Evolutionary conservation across 768 basidiomycete genomes (phyloP).

Genomic region (Lenzites betulinus): DNA sequence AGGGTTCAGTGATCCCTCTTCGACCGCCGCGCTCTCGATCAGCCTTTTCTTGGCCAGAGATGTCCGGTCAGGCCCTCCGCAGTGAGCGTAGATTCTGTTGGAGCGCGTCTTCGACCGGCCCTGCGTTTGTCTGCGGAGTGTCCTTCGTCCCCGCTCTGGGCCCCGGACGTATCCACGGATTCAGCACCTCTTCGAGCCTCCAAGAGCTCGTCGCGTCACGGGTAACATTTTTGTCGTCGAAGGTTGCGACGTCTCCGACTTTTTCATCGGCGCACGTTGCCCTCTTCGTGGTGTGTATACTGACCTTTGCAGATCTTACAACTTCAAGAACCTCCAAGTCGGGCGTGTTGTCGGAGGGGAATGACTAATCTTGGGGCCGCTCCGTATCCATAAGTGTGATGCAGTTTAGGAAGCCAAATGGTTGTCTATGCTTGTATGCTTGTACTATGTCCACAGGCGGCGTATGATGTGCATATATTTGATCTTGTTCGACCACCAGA

Average conservation of each 20-base stretch:
- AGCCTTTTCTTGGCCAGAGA: background rate
- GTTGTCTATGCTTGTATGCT: background rate
- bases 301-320: conserved; percentile 4
- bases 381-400: background rate
- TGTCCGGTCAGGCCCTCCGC: conserved; percentile 10
- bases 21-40: background rate
- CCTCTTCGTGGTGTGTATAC: background rate
- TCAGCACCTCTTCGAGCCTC: background rate
- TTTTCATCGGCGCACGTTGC: background rate
- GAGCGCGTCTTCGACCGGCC: background rate
- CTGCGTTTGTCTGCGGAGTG: conserved; percentile 4
- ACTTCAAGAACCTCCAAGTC: background rate
- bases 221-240: conserved; percentile 4
- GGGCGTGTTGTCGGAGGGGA: background rate
- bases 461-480: background rate
- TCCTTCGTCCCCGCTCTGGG: background rate
- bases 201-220: too few relatives aligned
- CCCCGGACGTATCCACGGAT: background rate
- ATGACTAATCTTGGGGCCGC: background rate
- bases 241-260: background rate
- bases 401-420: too few relatives aligned
- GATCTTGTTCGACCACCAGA: background rate
- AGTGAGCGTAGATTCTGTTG: background rate
- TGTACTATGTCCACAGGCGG: background rate
- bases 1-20: conserved; percentile 10